Percentiles rank a stretch among this genome's conserved stretches.
Conservation (phyloP, 192 early-diverging fungal genomes). For the Gryganskiella cystojenkinii region DNA sequence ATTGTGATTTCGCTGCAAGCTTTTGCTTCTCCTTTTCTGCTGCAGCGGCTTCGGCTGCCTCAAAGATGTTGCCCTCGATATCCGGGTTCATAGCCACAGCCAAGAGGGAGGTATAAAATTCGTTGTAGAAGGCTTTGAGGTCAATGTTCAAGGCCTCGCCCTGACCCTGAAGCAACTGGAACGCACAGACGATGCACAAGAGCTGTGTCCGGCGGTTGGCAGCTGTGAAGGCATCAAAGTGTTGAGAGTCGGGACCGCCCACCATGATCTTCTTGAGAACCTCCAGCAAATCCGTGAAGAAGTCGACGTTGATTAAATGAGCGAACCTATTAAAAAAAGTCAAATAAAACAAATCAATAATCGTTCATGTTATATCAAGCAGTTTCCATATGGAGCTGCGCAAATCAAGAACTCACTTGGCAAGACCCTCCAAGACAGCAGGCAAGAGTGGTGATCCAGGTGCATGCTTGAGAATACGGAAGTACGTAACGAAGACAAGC, state of each 20-base stretch:
- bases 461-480: conserved; percentile 92
- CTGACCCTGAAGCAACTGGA: conserved; percentile 90
- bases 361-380: neutral
- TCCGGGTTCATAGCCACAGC: conserved; percentile 73
- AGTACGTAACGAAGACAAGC: conserved; percentile 93
- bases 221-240: conserved; percentile 50
- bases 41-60: conserved; percentile 40
- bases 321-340: conserved; percentile 72
- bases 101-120: conserved; percentile 84
- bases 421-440: conserved; percentile 82
- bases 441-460: conserved; percentile 78
- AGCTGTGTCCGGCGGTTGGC: conserved; percentile 76
- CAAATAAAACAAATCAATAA: neutral
- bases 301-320: conserved; percentile 96
- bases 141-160: conserved; percentile 94
- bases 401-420: conserved; percentile 57
- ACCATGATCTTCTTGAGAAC: conserved; percentile 86
- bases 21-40: conserved; percentile 51
- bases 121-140: conserved; percentile 89
- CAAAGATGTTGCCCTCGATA: conserved; percentile 63
- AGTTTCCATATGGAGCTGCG: neutral
- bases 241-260: conserved; percentile 60
- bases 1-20: conserved; percentile 31
- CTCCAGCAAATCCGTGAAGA: conserved; percentile 90
- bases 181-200: conserved; percentile 90